Evolutionary conservation across 352 stramenopile genomes (phyloP), one percentile per base, ranked within the genome.

Genomic region (Phytophthora aleatoria): DNA sequence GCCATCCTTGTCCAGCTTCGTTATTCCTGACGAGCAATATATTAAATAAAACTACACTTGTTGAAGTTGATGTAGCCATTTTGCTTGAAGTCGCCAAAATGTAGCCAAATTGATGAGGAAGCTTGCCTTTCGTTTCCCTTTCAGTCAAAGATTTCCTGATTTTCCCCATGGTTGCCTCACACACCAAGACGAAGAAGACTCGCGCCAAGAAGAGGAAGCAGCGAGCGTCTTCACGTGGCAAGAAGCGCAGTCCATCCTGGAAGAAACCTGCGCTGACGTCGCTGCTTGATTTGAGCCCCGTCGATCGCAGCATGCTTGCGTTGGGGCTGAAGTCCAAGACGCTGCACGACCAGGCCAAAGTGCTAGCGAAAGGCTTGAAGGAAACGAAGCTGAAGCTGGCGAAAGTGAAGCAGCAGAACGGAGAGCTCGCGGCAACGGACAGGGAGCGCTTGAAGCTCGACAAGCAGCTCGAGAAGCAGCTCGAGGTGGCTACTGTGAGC

Each of bases 1-100:
- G 38, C 39, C 24, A 56, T 56, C 12, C n/a, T 60, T 7, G n/a
- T 60, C 15, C 47, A 52, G 48, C 11, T 62, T 41, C 5, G 33
- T 15, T 56, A 24, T 20, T 20, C 20, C 20, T 20, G 20, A 20
- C 20, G 20, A 20, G 20, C 20, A 20, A 20, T 20, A 20, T 20
- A 20, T 20, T 20, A 20, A 20, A 20, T 20, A 3, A n/a, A 20
- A 49, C 31, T 49, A 49, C 20, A 49, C 11, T 41, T n/a, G 35
- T 44, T 54, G 28, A 53, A 53, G 30, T 30, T 13, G 44, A n/a
- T 47, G 41, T 47, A 27, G 41, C 41, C 41, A 47, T 47, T 27
- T 28, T 30, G 41, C 2, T 12, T 33, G 20, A 20, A 4, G 4
- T 33, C 3, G 2, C 7, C 3, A 33, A 47, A 26, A 49, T 31